Evolutionary conservation across 345 rosid species (phyloP).

Genomic region (Salix exigua): DNA sequence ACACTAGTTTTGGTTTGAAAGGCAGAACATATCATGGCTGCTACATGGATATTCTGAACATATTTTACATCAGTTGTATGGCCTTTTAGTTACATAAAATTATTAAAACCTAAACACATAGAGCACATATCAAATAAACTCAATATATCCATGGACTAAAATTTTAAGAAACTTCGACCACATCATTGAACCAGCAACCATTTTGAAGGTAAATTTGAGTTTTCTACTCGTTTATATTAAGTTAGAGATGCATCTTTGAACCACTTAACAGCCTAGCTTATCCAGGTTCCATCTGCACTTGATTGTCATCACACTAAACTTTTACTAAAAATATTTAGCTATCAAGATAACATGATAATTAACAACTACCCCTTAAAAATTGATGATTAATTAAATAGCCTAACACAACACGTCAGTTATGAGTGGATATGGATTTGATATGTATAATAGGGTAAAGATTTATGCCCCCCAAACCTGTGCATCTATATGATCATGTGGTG

Average conservation of each 20-base stretch:
- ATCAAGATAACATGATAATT: neutral
- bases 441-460: neutral
- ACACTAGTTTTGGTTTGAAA: neutral
- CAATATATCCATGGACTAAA: neutral
- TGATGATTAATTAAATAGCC: neutral
- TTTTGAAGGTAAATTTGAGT: neutral
- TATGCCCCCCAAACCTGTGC: neutral
- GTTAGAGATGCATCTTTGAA: neutral
- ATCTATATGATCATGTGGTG: neutral
- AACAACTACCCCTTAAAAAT: neutral
- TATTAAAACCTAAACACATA: neutral
- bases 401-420: neutral
- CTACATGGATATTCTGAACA: neutral
- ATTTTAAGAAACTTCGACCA: neutral
- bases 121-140: neutral
- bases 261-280: neutral
- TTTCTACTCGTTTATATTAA: neutral
- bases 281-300: neutral
- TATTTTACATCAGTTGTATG: neutral
- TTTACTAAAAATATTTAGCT: neutral
- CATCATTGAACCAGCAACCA: neutral
- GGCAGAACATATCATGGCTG: neutral
- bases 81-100: neutral
- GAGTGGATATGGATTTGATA: neutral
- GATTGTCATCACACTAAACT: neutral